Base-by-base conservation (phyloP, 768 basidiomycete species). In the Suillus fuscotomentosus region DNA sequence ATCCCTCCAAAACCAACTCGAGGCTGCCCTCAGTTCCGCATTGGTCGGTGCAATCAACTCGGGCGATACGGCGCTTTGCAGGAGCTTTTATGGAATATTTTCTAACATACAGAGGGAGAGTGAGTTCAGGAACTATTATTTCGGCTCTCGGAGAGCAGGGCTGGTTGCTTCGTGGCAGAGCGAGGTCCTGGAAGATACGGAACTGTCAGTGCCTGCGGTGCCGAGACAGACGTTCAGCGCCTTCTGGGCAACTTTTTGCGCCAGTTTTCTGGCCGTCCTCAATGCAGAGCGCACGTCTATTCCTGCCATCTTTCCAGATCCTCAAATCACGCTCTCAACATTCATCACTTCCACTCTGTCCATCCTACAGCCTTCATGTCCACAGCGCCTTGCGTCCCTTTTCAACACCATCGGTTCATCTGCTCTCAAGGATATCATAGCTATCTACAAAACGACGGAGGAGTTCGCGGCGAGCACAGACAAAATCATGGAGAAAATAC, bases 71-170 rank as follows among this genome's bases (percentile, higher is more conserved):
- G 79, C 84, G 14, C 82, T 84, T 5, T 95, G 93, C 78, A 86
- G 87, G 65, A 82, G 83, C 60, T 95, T 94, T 76, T 95, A 90
- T 70, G 79, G 84, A 27, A 95, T 99, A 59, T 99, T 99, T 75
- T 86, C 85, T 63, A 86, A 91, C 70, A 98, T 99, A 64, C 92
- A 97, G 70, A 84, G 97, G 60, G 95, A 95, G 75, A 83, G 87
- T 3, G 97, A 99, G 74, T 99, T 97, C 75, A 84, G 92, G 65
- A 91, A 91, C 71, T 98, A 97, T 73, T 99, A 98, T 79, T 93
- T 94, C 76, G 92, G 92, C 14, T 90, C 93, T 11, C 82, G 94
- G 36, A 82, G 94, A 63, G 81, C 84, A 15, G 69, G 80, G 17
- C 75, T 97, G 15, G 80, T 93, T 48, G 78, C 85, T 17, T 70